phyloP scores from a whole-genome alignment of 2,329 filamentous ascomycete species.

The Fusarium lateritium region DNA sequence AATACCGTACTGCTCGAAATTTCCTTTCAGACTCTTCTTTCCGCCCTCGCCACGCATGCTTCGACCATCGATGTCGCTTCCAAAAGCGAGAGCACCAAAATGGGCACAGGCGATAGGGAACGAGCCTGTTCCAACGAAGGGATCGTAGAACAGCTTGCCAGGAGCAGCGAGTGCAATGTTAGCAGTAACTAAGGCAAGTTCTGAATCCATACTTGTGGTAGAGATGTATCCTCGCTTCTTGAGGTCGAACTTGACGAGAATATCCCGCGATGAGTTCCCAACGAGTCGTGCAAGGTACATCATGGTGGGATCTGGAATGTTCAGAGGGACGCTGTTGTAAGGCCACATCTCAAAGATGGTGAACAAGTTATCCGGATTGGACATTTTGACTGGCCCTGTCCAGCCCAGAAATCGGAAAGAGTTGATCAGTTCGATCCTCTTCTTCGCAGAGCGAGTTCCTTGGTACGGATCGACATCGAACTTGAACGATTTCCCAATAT shows the following conservation, averaged over 20 bases:
- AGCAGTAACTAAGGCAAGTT: constrained; percentile 90
- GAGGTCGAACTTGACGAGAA: constrained; percentile 82
- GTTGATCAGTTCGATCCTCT: constrained; percentile 84
- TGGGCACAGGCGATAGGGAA: constrained; percentile 92
- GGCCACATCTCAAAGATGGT: constrained; percentile 87
- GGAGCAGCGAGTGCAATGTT: constrained; percentile 88
- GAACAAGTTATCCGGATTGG: constrained; percentile 80
- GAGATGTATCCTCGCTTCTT: constrained; percentile 96
- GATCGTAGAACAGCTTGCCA: constrained; percentile 92
- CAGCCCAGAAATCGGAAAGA: constrained; percentile 85
- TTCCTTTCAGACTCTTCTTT: constrained; percentile 70
- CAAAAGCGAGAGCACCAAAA: constrained; percentile 87
- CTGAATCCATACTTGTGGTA: constrained; percentile 97
- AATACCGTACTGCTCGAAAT: constrained; percentile 88
- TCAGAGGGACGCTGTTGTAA: constrained; percentile 64
- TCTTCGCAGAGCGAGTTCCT: constrained; percentile 73
- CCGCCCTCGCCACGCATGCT: constrained; percentile 82
- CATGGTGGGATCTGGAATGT: constrained; percentile 66
- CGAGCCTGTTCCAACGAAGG: constrained; percentile 94
- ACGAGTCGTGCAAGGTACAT: constrained; percentile 83
- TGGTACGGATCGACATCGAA: constrained; percentile 89
- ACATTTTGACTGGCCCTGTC: constrained; percentile 83
- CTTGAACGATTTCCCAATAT: constrained; percentile 79
- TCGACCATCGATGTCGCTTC: constrained; percentile 94
- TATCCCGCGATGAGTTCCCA: constrained; percentile 75